Evolutionary conservation across 257 asterid genomes (phyloP), one percentile per base, ranked within the genome.

Genomic region (Primulina eburnea): DNA sequence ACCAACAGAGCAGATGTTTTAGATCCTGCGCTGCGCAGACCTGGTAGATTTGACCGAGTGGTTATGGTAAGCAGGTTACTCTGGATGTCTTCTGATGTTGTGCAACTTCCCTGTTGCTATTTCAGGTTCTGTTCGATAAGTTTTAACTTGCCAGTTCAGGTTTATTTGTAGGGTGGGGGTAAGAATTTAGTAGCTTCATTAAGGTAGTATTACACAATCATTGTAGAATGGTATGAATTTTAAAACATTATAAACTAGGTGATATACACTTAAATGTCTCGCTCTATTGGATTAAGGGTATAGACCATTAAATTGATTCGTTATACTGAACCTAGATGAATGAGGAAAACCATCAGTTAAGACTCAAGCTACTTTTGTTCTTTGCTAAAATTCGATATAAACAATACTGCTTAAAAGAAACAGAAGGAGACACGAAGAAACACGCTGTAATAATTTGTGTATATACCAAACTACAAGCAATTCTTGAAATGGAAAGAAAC

Each of bases 21-120:
- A 73, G 98, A 94, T 78, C 98, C 97, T 52, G 99, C 98, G 70
- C 98, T 94, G 67, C 92, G 96, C 63, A 96, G 99, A 60, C 98
- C 99, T 30, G 99, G 99, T 72, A 94, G 99, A 88, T 94, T 94
- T 80, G 99, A 94, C 65, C 97, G 99, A 55, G 96, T 94, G 63
- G 99, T 94, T 71, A 78, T 71, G 97, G 99, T 94, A 62, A 73
- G 81, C 72, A 55, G 38, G 57, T 73, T 33, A 37, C 12, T 34
- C 77, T 59, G 62, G 37, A 63, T 33, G 5, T 76, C 29, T 65
- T 28, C 43, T 50, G 17, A 43, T 43, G 53, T 43, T 8, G n/a
- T 43, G 53, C n/a, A 43, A 43, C n/a, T 43, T 43, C 2, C 43
- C 11, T 35, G 43, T 35, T 35, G 47, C 47, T 38, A 10, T 38